Evolutionary conservation across 176 grass and related monocot species (phyloP).

Genomic region (Avena eriantha): DNA sequence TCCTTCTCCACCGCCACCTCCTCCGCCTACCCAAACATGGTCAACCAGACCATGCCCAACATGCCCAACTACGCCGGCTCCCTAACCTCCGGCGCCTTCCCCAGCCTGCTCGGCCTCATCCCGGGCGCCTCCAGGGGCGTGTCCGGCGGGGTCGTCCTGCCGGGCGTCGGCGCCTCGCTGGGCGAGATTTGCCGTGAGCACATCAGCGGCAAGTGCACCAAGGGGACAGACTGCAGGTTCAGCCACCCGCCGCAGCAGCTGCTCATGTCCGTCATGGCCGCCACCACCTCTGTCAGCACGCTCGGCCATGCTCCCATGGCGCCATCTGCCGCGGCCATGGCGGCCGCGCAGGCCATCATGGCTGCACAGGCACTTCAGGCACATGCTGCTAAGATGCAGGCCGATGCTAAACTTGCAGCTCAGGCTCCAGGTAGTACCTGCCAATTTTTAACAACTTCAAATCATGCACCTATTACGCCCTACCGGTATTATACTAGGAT

Average conservation of each 20-base stretch:
- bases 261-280: slow-evolving; percentile 72
- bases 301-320: slow-evolving; percentile 76
- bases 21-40: slow-evolving; percentile 73
- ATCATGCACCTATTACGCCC: background rate
- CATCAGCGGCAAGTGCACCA: slow-evolving; percentile 69
- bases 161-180: slow-evolving; percentile 72
- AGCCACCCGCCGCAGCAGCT: slow-evolving; percentile 84
- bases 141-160: slow-evolving; percentile 76
- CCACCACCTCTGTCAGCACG: slow-evolving; percentile 61
- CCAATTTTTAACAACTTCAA: background rate
- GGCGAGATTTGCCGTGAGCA: slow-evolving; percentile 93
- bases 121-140: slow-evolving; percentile 53
- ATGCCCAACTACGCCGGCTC: slow-evolving; percentile 93
- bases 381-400: slow-evolving; percentile 78
- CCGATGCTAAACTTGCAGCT: slow-evolving; percentile 51
- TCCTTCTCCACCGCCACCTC: slow-evolving; percentile 39
- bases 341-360: slow-evolving; percentile 96
- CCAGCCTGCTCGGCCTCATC: slow-evolving; percentile 61
- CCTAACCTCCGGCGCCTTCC: slow-evolving; percentile 47
- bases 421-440: slow-evolving; percentile 52
- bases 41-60: slow-evolving; percentile 99
- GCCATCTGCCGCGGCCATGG: slow-evolving; percentile 93
- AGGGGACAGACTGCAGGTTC: slow-evolving; percentile 63
- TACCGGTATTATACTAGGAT: slow-evolving; percentile 8
- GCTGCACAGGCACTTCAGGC: slow-evolving; percentile 87